Base-by-base conservation (phyloP, 2,329 filamentous ascomycete species). In the Torrubiellomyces zombiae region DNA sequence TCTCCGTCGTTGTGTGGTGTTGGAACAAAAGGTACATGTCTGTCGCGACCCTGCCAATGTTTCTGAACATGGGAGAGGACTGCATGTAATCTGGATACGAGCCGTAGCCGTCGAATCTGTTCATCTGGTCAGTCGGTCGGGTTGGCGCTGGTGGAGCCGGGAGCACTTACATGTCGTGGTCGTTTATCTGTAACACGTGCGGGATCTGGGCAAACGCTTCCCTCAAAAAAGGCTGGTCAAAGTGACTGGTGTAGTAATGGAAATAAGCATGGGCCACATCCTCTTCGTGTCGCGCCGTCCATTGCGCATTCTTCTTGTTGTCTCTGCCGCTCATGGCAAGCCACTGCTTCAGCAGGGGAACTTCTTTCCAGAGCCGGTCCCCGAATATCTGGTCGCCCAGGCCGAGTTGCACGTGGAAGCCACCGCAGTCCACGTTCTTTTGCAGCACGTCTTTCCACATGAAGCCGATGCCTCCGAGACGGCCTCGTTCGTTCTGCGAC, bases 401-500 rank as follows among this genome's bases (percentile, higher is more conserved):
- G 9, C 86, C 89, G 6, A 98, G 61, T 44, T 98, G 89, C 6
- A 81, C 75, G 42, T 98, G 89, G 49, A 95, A 98, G 1, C 89
- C 89, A 28, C 85, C 83, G 38, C 85, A 93, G 39, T 98, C 89
- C 15, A 85, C 72, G 41, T 98, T 92, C 61, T 94, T 94, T 52
- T 94, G 83, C 44, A 98, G 63, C 15, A 98, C 85, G 40, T 98
- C 89, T 43, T 94, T 95, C 89, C 89, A 98, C 86, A 98, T 92
- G 44, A 89, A 80, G 1, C 85, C 81, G 1, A 91, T 67, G 2
- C 89, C 89, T 16, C 89, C 89, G 2, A 95, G 65, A 39, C 77
- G 80, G 16, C 75, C 70, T 21, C 86, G 69, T 39, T 98, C 89
- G 32, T 77, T 82, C 27, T 83, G 75, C 33, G 75, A 83, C 2